A percentile compares a stretch with the other conserved stretches of the same genome.
Conservation (phyloP, 1,139 yeast genomes). For the Candida glucosophila region DNA sequence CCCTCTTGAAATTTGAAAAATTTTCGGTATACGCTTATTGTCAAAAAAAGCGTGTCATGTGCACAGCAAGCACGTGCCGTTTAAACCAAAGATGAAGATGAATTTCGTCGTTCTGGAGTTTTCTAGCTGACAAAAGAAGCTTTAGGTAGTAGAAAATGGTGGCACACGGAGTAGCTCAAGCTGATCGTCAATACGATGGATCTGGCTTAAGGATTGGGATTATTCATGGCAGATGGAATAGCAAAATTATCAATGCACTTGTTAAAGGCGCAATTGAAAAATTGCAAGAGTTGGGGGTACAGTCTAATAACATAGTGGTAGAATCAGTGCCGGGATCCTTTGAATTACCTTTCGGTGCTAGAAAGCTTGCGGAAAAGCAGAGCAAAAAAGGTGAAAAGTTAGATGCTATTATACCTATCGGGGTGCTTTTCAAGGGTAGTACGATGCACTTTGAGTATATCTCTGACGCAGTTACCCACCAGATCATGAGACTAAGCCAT, state of each 20-base stretch:
- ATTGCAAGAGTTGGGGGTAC: conserved; percentile 59
- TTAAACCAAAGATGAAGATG: too few species aligned
- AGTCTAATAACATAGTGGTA: conserved; percentile 63
- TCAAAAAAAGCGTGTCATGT: too few species aligned
- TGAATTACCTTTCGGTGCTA: conserved; percentile 81
- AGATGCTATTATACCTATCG: conserved; percentile 90
- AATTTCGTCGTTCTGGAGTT: too few species aligned
- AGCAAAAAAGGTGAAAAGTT: conserved; percentile 39
- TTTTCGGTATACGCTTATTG: too few species aligned
- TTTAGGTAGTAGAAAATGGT: too few species aligned
- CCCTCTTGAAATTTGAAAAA: too few species aligned
- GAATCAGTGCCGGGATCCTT: conserved; percentile 92
- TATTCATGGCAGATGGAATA: conserved; percentile 94
- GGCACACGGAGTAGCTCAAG: conserved; percentile 68
- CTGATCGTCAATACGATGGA: conserved; percentile 66
- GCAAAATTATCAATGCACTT: conserved; percentile 63
- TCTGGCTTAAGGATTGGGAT: conserved; percentile 68
- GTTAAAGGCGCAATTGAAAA: conserved; percentile 68
- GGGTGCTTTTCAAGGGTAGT: conserved; percentile 89
- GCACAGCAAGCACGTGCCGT: too few species aligned
- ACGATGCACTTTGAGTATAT: conserved; percentile 98
- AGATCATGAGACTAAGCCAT: conserved; percentile 75
- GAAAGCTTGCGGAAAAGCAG: conserved; percentile 42
- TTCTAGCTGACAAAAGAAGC: too few species aligned
- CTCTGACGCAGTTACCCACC: conserved; percentile 82